Evolutionary conservation across 805 yeast genomes (phyloP).

Genomic region (Diddensiella transvaalensis): DNA sequence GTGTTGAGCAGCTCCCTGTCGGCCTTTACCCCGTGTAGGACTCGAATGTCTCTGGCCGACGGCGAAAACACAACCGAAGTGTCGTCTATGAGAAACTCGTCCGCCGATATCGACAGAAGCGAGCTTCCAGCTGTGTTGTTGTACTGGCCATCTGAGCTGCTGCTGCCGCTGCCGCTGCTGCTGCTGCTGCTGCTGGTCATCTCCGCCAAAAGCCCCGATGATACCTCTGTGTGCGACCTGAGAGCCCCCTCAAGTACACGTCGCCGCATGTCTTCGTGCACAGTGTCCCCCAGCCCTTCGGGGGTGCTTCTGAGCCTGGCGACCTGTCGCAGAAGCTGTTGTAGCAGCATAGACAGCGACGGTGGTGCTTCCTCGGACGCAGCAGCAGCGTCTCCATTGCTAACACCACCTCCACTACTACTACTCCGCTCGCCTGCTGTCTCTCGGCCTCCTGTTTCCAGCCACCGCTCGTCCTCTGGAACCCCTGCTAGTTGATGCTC

Average conservation of each 20-base stretch:
- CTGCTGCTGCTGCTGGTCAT: conserved; percentile 8
- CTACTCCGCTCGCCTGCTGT: too few species aligned
- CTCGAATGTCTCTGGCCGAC: background rate
- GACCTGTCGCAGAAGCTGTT: conserved; percentile 5
- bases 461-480: background rate
- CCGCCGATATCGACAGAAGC: too few species aligned
- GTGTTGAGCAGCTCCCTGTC: background rate
- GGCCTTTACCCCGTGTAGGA: background rate
- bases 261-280: conserved; percentile 2
- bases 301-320: background rate
- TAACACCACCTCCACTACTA: background rate
- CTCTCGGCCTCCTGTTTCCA: too few species aligned
- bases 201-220: conserved; percentile 8
- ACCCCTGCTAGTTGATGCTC: background rate
- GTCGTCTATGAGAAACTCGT: background rate
- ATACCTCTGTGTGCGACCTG: conserved; percentile 11
- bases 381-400: background rate
- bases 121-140: too few species aligned
- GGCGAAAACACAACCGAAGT: background rate
- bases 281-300: background rate
- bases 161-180: conserved; percentile 4
- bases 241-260: conserved; percentile 5
- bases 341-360: background rate
- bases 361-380: background rate
- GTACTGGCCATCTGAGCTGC: background rate